phyloP scores from a whole-genome alignment of 768 basidiomycete genomes.

The Termitomyces sp. region DNA sequence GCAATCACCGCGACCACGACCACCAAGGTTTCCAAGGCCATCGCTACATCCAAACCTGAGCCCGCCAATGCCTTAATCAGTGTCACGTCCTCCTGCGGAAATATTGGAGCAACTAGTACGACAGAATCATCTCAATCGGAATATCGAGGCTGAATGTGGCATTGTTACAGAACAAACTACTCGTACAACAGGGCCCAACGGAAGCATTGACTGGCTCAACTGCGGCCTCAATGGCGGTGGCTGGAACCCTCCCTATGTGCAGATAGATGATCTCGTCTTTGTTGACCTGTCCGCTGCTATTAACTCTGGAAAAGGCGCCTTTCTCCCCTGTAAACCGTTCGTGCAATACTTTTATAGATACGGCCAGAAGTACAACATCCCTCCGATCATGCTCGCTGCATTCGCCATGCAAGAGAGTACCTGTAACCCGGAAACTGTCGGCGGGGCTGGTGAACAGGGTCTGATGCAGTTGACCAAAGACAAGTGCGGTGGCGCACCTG shows the following conservation, averaged over 20 bases:
- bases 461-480: constrained; percentile 83
- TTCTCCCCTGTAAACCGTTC: constrained; percentile 52
- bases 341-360: constrained; percentile 57
- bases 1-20: constrained; percentile 4
- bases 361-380: constrained; percentile 46
- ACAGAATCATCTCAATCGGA: constrained; percentile 2
- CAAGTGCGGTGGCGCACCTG: constrained; percentile 64
- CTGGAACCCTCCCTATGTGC: constrained; percentile 71
- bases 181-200: constrained; percentile 58
- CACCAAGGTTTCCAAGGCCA: neutral
- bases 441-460: constrained; percentile 80
- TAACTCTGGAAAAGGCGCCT: constrained; percentile 47
- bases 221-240: constrained; percentile 64
- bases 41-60: constrained; percentile 6
- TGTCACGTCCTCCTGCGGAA: constrained; percentile 41
- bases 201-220: constrained; percentile 72
- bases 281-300: constrained; percentile 46
- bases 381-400: constrained; percentile 75
- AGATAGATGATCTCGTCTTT: constrained; percentile 46
- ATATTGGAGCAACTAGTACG: constrained; percentile 48
- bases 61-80: constrained; percentile 27
- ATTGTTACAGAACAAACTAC: constrained; percentile 42
- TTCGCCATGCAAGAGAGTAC: constrained; percentile 85
- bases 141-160: neutral
- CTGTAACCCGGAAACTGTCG: constrained; percentile 65